Conservation (phyloP, 192 early-diverging fungal genomes). For the Rhizophagus clarus region DNA sequence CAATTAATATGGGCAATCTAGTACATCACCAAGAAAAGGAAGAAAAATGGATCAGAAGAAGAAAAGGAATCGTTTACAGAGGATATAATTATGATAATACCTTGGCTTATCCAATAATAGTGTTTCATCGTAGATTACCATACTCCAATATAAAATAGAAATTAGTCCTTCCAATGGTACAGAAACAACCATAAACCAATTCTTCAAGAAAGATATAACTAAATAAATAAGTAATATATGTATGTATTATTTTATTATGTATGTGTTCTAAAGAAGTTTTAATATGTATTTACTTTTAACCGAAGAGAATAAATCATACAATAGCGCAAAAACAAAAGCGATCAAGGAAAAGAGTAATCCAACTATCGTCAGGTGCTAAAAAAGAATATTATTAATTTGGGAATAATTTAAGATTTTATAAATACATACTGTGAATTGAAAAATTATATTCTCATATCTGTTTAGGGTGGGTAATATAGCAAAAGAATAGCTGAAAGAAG, state of each 20-base stretch:
- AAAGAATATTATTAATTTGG: not conserved
- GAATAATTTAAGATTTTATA: not conserved
- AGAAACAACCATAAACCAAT: not conserved
- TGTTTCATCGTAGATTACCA: not conserved
- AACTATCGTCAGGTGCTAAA: not conserved
- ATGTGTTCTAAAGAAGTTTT: no score
- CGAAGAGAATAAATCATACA: not conserved
- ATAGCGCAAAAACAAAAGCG: not conserved
- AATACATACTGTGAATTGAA: not conserved
- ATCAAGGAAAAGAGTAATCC: constrained; percentile 16
- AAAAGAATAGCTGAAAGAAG: constrained; percentile 8
- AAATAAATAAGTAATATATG: not conserved
- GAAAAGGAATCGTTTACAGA: not conserved
- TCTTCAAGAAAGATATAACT: constrained; percentile 1
- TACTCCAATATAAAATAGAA: not conserved
- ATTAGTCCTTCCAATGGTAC: not conserved
- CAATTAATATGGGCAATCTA: constrained; percentile 14
- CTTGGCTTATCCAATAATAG: not conserved
- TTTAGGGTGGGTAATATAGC: not conserved
- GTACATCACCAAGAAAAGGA: not conserved
- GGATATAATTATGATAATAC: not conserved
- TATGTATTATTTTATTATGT: not conserved
- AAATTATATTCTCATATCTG: not conserved
- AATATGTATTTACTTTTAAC: not conserved
- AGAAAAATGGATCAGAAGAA: not conserved